Conservation (phyloP, 2,329 filamentous ascomycete genomes). For the Colletotrichum echinochloae region DNA sequence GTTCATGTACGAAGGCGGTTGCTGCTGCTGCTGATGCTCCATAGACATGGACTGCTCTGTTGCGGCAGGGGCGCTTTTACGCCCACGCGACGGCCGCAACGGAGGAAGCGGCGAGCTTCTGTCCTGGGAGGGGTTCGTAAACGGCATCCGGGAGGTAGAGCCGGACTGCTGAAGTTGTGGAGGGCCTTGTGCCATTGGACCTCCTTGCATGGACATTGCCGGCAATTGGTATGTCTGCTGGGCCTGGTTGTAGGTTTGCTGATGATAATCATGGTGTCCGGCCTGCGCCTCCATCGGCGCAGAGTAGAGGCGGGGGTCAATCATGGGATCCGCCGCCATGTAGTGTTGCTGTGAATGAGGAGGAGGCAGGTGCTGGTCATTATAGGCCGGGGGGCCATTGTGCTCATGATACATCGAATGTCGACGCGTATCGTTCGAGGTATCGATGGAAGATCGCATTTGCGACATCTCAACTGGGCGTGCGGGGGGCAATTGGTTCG, state of each 20-base stretch:
- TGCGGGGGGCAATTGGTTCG: conserved; percentile 33
- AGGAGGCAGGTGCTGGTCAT: conserved; percentile 33
- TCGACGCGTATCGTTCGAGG: conserved; percentile 31
- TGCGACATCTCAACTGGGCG: conserved; percentile 39
- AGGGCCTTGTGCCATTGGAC: conserved; percentile 27
- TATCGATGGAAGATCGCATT: conserved; percentile 34
- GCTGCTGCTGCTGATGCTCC: conserved; percentile 34
- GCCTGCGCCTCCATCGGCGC: conserved; percentile 35
- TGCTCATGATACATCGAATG: conserved; percentile 37
- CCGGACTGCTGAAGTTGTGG: conserved; percentile 29
- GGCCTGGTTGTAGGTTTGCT: conserved; percentile 26
- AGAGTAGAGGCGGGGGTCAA: conserved; percentile 38
- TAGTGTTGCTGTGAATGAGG: conserved; percentile 33
- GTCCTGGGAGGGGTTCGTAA: conserved; percentile 39
- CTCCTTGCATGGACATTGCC: conserved; percentile 27
- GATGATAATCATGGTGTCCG: conserved; percentile 35
- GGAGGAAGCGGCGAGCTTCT: conserved; percentile 40
- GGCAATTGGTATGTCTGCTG: conserved; percentile 36
- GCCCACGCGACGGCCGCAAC: conserved; percentile 36
- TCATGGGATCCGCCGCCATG: conserved; percentile 30
- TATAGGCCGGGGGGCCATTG: conserved; percentile 27
- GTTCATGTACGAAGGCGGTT: conserved; percentile 34
- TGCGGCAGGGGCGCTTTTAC: conserved; percentile 29
- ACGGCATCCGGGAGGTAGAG: conserved; percentile 39
- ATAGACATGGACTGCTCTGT: conserved; percentile 22